Percentiles rank a stretch among this genome's conserved stretches.
Evolutionary conservation across 2,329 filamentous ascomycete genomes (phyloP).

Genomic region (Fusarium goolgardi): DNA sequence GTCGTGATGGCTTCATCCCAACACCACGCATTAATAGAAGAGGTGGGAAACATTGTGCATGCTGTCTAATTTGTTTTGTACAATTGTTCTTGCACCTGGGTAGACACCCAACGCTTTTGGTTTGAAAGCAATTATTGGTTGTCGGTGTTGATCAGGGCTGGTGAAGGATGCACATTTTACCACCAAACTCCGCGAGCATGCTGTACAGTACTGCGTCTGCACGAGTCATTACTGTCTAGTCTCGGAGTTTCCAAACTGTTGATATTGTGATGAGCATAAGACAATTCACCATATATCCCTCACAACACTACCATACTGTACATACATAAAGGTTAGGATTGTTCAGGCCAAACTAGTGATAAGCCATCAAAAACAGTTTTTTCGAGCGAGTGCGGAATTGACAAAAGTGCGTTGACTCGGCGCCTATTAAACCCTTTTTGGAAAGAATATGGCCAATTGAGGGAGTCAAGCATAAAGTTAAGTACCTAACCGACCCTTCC

Average conservation of each 20-base stretch:
- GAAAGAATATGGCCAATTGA: constrained; percentile 33
- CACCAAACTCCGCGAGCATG: constrained; percentile 7
- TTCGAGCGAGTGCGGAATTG: constrained; percentile 28
- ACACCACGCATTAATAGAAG: neutral
- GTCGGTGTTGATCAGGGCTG: constrained; percentile 7
- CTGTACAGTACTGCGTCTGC: constrained; percentile 18
- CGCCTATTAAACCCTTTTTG: constrained; percentile 28
- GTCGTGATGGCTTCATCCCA: constrained; percentile 44
- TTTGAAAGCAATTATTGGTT: neutral
- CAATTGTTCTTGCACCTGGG: neutral
- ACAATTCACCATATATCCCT: constrained; percentile 29
- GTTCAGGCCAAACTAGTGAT: neutral
- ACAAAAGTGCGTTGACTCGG: constrained; percentile 33
- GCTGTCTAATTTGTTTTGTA: neutral
- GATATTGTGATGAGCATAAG: constrained; percentile 32
- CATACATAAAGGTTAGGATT: neutral
- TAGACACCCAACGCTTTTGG: constrained; percentile 1
- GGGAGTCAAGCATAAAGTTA: constrained; percentile 32
- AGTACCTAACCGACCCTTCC: constrained; percentile 21
- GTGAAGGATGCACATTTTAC: constrained; percentile 19
- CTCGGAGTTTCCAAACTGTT: constrained; percentile 38
- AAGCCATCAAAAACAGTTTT: constrained; percentile 33
- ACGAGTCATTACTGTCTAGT: constrained; percentile 46
- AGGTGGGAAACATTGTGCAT: constrained; percentile 1
- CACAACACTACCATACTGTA: constrained; percentile 2